These are phyloP conservation scores for Didymella exigua DNA, from an alignment of 2,329 filamentous ascomycete species.

Conservation along the genomic window DNA sequence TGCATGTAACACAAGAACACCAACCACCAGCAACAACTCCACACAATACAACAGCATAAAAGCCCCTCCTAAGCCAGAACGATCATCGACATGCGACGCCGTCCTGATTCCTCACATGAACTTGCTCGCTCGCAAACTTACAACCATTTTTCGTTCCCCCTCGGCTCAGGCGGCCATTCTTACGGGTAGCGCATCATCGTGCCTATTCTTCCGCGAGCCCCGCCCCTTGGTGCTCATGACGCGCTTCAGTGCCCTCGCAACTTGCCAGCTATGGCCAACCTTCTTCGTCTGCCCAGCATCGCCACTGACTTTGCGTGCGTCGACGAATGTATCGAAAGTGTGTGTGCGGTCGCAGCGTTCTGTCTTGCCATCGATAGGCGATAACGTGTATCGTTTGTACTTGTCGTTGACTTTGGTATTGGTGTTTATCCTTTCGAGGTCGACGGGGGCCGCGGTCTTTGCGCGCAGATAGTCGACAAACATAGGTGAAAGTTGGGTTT, in stretches of 20 bases:
- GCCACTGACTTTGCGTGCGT: constrained; percentile 8
- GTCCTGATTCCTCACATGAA: background rate
- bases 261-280: constrained; percentile 16
- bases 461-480: constrained; percentile 14
- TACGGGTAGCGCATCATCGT: constrained; percentile 8
- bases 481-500: constrained; percentile 16
- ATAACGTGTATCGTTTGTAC: constrained; percentile 12
- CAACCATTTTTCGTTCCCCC: background rate
- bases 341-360: constrained; percentile 17
- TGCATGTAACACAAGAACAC: background rate
- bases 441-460: constrained; percentile 8
- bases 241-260: constrained; percentile 12
- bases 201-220: constrained; percentile 5
- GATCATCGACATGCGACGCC: background rate
- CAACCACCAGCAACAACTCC: background rate
- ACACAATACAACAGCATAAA: background rate
- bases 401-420: constrained; percentile 2
- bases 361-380: constrained; percentile 23
- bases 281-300: constrained; percentile 11
- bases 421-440: constrained; percentile 5
- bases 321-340: constrained; percentile 23
- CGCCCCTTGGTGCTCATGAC: constrained; percentile 14
- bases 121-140: background rate
- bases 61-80: background rate
- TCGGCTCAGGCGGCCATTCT: constrained; percentile 10